Evolutionary conservation across 306 rosid genomes (phyloP), one percentile per base, ranked within the genome.

Genomic region (Morella rubra): DNA sequence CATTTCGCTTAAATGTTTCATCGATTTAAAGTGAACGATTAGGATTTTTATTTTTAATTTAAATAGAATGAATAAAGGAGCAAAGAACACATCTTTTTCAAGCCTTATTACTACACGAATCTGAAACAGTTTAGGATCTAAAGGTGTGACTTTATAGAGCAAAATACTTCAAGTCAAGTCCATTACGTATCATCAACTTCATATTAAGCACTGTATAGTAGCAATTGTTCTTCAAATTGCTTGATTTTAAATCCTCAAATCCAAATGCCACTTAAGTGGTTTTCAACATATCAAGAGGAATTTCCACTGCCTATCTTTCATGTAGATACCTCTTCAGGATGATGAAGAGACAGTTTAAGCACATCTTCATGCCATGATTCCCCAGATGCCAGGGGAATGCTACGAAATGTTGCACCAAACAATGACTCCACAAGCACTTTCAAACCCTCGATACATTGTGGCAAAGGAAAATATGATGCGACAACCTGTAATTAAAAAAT

Each of bases 281-380:
- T 73, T 77, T 72, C 55, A 59, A 53, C 51, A 69, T 56, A 78
- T 52, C 56, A 61, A 67, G 73, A 74, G 51, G 45, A 66, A 44
- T 74, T 78, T 66, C 69, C 58, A 73, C 72, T 67, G 50, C 44
- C 42, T 32, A 52, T 18, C 55, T 60, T 69, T 70, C 59, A 15
- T 27, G 27, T 56, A 64, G 64, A 64, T 90, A 94, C 98, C 98
- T 91, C 98, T 52, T 90, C 90, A 79, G 96, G 97, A 83, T 94
- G 98, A 84, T 89, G 89, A 83, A 94, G 97, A 67, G 90, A 83
- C 86, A 94, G 53, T 84, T 94, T 94, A 73, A 87, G 90, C 87
- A 94, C 97, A 73, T 90, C 87, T 0, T 97, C 89, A 75, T 94
- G 95, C 98, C 98, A 94, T 75, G 98, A 91, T 91, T 94, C 98